Evolutionary conservation across 1,284 basidiomycete species (phyloP).

Genomic region (Irpex rosettiformis): DNA sequence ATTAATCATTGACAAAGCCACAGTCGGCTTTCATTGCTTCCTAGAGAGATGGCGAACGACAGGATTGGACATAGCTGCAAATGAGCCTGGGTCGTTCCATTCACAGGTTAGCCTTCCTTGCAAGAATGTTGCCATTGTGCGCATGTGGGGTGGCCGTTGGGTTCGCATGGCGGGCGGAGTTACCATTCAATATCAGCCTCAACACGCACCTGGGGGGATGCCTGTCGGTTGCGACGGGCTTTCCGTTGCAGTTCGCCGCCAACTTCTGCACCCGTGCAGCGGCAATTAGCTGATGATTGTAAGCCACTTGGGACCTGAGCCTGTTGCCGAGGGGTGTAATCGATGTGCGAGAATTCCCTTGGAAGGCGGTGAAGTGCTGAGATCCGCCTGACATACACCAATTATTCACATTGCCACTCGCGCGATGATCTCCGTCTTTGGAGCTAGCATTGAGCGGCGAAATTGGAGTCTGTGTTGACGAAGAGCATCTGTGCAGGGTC

Average conservation of each 20-base stretch:
- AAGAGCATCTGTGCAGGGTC: neutral
- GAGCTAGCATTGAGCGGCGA: neutral
- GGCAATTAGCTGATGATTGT: neutral
- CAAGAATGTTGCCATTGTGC: neutral
- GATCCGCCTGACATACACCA: neutral
- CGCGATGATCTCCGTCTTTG: neutral
- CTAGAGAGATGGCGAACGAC: neutral
- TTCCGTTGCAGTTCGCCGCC: neutral
- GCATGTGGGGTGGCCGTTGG: neutral
- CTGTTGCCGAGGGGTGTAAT: neutral
- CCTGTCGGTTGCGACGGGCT: neutral
- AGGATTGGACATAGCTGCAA: neutral
- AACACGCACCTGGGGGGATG: neutral
- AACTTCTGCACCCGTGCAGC: neutral
- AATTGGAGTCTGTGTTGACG: neutral
- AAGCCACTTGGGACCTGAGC: neutral
- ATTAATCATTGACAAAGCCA: conserved; percentile 1
- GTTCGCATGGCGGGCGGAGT: neutral
- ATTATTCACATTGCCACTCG: neutral
- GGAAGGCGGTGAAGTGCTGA: neutral
- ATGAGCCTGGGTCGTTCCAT: neutral
- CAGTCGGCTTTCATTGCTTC: neutral
- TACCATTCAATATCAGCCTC: neutral
- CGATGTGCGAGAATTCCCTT: neutral
- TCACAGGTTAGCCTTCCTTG: neutral